phyloP scores from a whole-genome alignment of 768 basidiomycete species.

The Punctularia strigosozonata region DNA sequence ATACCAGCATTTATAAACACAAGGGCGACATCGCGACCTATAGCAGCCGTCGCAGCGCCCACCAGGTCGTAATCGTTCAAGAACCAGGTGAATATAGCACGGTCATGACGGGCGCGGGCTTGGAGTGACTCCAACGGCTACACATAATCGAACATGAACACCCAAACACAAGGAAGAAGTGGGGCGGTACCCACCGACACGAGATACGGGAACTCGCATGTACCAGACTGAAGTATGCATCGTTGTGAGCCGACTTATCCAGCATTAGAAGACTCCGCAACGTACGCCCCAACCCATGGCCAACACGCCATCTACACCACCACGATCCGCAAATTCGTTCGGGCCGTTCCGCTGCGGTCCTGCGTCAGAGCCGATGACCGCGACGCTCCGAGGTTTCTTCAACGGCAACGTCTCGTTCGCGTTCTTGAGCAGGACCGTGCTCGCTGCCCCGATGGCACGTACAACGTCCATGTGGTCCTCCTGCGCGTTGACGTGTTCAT shows the following conservation, averaged over 20 bases:
- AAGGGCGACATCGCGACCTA: slow-evolving; percentile 18
- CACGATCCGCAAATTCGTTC: slow-evolving; percentile 33
- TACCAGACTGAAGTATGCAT: slow-evolving; percentile 22
- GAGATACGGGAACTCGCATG: slow-evolving; percentile 68
- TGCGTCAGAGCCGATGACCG: slow-evolving; percentile 45
- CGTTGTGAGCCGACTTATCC: background rate
- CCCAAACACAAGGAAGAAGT: background rate
- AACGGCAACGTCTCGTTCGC: slow-evolving; percentile 42
- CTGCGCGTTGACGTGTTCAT: slow-evolving; percentile 57
- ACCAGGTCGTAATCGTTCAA: slow-evolving; percentile 57
- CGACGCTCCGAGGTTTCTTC: slow-evolving; percentile 43
- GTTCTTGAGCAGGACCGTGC: slow-evolving; percentile 73
- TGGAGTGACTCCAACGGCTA: slow-evolving; percentile 80
- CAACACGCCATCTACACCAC: slow-evolving; percentile 45
- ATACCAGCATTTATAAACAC: slow-evolving; percentile 80
- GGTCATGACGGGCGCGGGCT: slow-evolving; percentile 50
- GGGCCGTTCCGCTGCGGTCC: slow-evolving; percentile 32
- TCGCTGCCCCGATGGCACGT: slow-evolving; percentile 61
- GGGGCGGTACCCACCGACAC: slow-evolving; percentile 39
- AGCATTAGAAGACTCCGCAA: background rate
- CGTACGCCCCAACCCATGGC: slow-evolving; percentile 88
- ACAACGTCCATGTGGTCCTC: slow-evolving; percentile 57
- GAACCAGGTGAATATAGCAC: slow-evolving; percentile 54
- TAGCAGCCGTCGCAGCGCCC: background rate
- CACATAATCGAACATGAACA: background rate